Evolutionary conservation across 2,329 filamentous ascomycete genomes (phyloP), one percentile per base, ranked within the genome.

Genomic region (Fusarium heterosporum): DNA sequence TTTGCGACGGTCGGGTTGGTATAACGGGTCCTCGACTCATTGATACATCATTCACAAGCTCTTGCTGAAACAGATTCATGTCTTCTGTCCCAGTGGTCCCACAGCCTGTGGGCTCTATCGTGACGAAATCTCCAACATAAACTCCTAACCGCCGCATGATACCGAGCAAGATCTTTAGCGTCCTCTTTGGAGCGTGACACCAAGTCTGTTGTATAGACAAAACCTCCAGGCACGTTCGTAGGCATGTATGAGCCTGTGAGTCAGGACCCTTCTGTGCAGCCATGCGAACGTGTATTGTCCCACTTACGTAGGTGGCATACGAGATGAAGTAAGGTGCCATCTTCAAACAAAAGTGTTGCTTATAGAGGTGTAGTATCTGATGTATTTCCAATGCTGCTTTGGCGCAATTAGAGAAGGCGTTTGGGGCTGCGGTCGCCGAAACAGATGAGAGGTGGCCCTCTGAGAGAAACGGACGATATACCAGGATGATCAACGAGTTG

Each of bases 241-340:
- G 72, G 34, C 72, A 74, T 2, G 70, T 66, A 52, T 80, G 78
- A 0, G 81, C 78, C 17, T 80, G 77, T 1, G 79, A 82, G 0
- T 73, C 74, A 0, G 71, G 69, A 13, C 75, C 73, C 30, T 78
- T 76, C 47, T 82, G 80, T 3, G 83, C 80, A 1, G 83, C 83
- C 11, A 83, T 80, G 6, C 83, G 82, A 1, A 81, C 81, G 32
- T 83, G 80, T 11, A 86, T 85, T 0, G 83, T 85, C 0, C 82
- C 83, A 10, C 79, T 79, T 0, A 84, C 82, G 55, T 86, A 87
- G 0, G 82, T 84, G 0, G 85, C 82, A 63, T 87, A 87, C 0
- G 82, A 83, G 16, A 86, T 77, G 2, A 86, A 73, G 46, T 85
- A 85, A 0, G 84, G 84, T 0, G 83, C 80, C 9, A 78, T 72